Evolutionary conservation across 73 alveolate genomes (phyloP), one percentile per base, ranked within the genome.

Genomic region (Effrenium voratum): DNA sequence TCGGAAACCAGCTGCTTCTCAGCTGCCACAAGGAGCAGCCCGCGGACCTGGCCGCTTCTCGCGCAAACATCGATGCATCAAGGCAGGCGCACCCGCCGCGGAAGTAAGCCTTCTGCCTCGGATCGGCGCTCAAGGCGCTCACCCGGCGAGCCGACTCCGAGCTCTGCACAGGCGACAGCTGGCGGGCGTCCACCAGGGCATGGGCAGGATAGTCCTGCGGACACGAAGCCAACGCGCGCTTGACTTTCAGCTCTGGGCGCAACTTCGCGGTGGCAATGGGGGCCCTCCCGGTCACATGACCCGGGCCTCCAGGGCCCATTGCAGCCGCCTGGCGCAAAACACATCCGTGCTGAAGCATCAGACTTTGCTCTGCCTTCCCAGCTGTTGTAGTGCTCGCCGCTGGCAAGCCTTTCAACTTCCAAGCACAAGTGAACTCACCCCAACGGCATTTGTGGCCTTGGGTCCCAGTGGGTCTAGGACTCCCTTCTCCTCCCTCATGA

Each of bases 401-500:
- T 59, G 40, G 87, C 97, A 90, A n/a, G 97, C 97, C 97, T 90
- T 75, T 34, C 41, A 57, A 0, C 72, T 57, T 30, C 16, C 28
- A 30, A 55, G 68, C 22, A 55, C 68, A 55, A 55, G 22, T 22
- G 12, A 55, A 15, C 68, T 15, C 22, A 55, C 12, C 12, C 22
- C 22, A 55, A 55, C 68, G 22, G 26, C 45, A 26, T 30, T 5
- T 72, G 30, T 72, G 28, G 87, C 96, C 97, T 90, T 43, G 1
- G 97, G 47, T 6, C 97, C 97, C 34, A 90, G 97, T 34, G 97
- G 97, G 45, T 90, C 70, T 6, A 90, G 55, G 45, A 90, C 68
- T 32, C 83, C 97, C 87, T 90, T 90, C 87, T 90, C 97, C 34
- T 66, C 87, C 87, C 68, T 75, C 97, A 90, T 90, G 88, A 90